Conservation (phyloP, 805 yeast species). For the Komagataella mondaviorum region DNA sequence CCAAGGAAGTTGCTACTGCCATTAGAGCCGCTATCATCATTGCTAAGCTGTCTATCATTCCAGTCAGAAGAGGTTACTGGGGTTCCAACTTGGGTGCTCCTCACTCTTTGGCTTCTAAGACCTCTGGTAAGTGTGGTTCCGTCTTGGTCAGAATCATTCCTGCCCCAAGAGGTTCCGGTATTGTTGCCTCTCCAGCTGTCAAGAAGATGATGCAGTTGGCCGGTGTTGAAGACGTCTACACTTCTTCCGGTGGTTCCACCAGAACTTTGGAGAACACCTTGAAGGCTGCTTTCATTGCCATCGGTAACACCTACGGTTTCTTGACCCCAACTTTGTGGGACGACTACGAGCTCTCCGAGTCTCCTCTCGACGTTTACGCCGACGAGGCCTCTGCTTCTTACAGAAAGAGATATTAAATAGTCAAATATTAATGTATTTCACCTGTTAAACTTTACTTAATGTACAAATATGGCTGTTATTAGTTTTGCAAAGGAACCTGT, state of each 20-base stretch:
- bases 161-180: conserved; percentile 99
- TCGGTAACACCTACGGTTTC: conserved; percentile 99
- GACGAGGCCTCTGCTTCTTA: conserved; percentile 58
- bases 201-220: conserved; percentile 98
- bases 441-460: background rate
- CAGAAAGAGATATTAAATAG: conserved; percentile 60
- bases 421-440: conserved; percentile 6
- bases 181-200: conserved; percentile 99
- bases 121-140: conserved; percentile 99
- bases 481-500: conserved; percentile 40
- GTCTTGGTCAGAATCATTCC: conserved; percentile 97
- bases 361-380: conserved; percentile 93
- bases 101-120: conserved; percentile 96
- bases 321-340: conserved; percentile 99
- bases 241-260: conserved; percentile 97
- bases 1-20: conserved; percentile 99
- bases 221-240: conserved; percentile 99
- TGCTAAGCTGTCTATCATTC: conserved; percentile 97
- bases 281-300: conserved; percentile 98
- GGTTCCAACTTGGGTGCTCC: conserved; percentile 99
- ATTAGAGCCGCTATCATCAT: conserved; percentile 99
- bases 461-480: background rate
- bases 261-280: conserved; percentile 99
- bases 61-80: conserved; percentile 99
- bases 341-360: conserved; percentile 67